Conservation (phyloP, 768 basidiomycete genomes). For the Termitomyces sp. region DNA sequence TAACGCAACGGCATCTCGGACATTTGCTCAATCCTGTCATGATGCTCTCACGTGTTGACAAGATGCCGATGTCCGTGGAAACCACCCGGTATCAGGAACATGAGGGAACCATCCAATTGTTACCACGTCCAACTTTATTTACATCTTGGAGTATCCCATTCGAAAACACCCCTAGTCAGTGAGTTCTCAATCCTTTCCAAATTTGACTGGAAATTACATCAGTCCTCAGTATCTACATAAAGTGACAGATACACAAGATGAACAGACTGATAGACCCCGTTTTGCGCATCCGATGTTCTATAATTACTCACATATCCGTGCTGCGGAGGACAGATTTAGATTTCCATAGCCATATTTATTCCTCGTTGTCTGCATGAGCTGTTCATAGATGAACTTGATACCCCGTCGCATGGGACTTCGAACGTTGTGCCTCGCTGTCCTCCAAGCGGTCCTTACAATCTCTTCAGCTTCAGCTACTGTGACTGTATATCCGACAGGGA, state of each 20-base stretch:
- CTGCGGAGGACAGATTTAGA: neutral
- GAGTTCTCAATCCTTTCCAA: too few relatives aligned
- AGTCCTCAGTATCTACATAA: neutral
- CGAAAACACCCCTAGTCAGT: too few relatives aligned
- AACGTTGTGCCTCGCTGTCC: conserved; percentile 4
- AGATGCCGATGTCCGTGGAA: too few relatives aligned
- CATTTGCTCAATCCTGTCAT: too few relatives aligned
- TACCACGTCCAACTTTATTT: too few relatives aligned
- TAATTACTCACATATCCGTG: neutral
- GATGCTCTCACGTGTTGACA: too few relatives aligned
- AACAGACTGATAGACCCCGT: neutral
- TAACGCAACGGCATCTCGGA: neutral
- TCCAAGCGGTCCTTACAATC: conserved; percentile 4
- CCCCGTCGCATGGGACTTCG: neutral
- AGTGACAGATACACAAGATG: neutral
- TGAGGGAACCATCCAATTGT: too few relatives aligned
- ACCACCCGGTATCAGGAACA: too few relatives aligned
- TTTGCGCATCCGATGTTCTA: neutral
- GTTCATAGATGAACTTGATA: neutral
- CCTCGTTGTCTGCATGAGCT: neutral
- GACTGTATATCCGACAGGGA: conserved; percentile 30
- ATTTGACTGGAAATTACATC: too few relatives aligned
- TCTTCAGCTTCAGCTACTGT: conserved; percentile 19
- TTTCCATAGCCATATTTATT: neutral
- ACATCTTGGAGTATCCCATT: too few relatives aligned